These are phyloP conservation scores for Chlamydomonas sphaeroides DNA, from an alignment of 139 green algal genomes.

Conservation along the genomic window DNA sequence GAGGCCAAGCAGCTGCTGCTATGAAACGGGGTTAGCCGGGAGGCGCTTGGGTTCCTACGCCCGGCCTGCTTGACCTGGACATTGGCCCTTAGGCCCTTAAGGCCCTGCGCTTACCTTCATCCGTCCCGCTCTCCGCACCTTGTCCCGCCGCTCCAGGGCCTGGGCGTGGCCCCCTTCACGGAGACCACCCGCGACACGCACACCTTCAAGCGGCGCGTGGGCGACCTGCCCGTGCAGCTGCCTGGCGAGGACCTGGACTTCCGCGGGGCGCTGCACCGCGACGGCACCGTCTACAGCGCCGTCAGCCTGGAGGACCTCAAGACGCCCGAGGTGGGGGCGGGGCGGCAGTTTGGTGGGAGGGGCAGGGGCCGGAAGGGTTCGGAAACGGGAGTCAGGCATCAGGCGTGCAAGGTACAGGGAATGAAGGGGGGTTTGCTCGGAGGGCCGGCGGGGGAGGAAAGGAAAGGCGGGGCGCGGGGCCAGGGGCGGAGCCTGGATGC, in stretches of 20 bases:
- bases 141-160: conserved; percentile 43
- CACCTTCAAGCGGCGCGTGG: conserved; percentile 83
- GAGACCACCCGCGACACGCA: conserved; percentile 91
- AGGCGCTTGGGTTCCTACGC: too few relatives aligned
- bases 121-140: background rate
- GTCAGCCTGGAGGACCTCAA: conserved; percentile 69
- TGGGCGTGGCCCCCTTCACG: conserved; percentile 81
- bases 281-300: conserved; percentile 66
- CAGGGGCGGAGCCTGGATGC: too few relatives aligned
- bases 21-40: too few relatives aligned
- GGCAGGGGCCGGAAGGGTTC: too few relatives aligned
- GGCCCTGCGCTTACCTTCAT: background rate
- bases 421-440: too few relatives aligned
- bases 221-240: conserved; percentile 82
- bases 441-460: too few relatives aligned
- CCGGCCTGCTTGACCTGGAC: too few relatives aligned
- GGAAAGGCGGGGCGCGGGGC: too few relatives aligned
- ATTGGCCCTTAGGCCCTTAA: too few relatives aligned
- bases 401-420: background rate
- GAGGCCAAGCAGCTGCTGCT: too few relatives aligned
- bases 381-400: too few relatives aligned
- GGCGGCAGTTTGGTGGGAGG: too few relatives aligned
- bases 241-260: conserved; percentile 88
- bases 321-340: conserved; percentile 43
- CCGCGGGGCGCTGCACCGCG: conserved; percentile 87